These are phyloP conservation scores for Pisolithus albus DNA, from an alignment of 768 basidiomycete genomes.

Conservation along the genomic window DNA sequence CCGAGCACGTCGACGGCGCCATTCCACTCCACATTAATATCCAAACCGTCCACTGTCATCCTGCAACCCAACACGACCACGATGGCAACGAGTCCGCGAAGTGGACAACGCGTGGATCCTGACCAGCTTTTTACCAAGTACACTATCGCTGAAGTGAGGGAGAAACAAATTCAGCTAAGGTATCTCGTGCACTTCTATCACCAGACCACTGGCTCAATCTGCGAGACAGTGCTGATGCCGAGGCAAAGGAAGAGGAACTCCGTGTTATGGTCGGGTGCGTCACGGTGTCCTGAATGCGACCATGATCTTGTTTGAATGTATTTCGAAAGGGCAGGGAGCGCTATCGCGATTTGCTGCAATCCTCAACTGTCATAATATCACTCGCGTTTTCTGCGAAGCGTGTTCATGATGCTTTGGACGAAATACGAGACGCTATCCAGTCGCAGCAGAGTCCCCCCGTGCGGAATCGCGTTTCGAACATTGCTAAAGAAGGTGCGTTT, in stretches of 20 bases:
- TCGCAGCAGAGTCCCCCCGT: constrained; percentile 40
- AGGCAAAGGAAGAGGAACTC: constrained; percentile 82
- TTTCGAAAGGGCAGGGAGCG: constrained; percentile 73
- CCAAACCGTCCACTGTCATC: constrained; percentile 5
- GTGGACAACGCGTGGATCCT: constrained; percentile 38
- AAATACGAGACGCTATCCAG: constrained; percentile 49
- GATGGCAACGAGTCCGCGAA: constrained; percentile 11
- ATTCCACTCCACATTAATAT: constrained; percentile 4
- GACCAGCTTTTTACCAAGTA: constrained; percentile 70
- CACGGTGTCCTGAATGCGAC: constrained; percentile 1
- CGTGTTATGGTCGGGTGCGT: constrained; percentile 91
- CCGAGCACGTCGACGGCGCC: constrained; percentile 2
- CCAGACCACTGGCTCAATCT: constrained; percentile 3
- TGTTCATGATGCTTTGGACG: constrained; percentile 57
- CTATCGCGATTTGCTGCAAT: constrained; percentile 81
- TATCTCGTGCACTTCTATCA: constrained; percentile 22
- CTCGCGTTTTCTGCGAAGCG: constrained; percentile 63
- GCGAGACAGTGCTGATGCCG: constrained; percentile 60
- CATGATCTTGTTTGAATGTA: constrained; percentile 26
- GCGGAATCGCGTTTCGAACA: constrained; percentile 34
- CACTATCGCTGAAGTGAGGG: constrained; percentile 66
- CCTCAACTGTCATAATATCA: constrained; percentile 77
- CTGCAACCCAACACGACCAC: constrained; percentile 8
- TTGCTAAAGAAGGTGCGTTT: constrained; percentile 38
- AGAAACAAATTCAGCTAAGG: constrained; percentile 64